Conservation (phyloP, 768 basidiomycete genomes). For the Tulasnella calospora region DNA sequence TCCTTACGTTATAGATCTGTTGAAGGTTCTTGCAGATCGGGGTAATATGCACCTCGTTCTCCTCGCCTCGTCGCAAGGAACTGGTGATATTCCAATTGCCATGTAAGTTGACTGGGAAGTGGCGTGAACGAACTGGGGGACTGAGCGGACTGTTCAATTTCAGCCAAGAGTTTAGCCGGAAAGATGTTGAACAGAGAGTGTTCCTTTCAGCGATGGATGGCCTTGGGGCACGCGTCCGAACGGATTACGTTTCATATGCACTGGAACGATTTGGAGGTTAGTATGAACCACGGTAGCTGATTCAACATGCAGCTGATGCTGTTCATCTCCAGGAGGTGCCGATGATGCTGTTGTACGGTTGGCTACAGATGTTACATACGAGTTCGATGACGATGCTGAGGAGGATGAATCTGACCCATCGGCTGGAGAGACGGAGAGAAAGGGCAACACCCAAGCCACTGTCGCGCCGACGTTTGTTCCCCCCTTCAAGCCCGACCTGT, state of each 20-base stretch:
- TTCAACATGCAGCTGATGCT: not conserved
- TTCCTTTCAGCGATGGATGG: not conserved
- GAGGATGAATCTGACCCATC: no score
- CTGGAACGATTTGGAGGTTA: not conserved
- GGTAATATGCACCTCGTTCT: not conserved
- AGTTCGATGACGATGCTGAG: not conserved
- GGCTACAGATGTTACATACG: not conserved
- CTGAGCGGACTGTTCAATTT: not conserved
- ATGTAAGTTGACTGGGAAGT: not conserved
- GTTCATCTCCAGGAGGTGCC: not conserved
- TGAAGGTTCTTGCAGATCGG: not conserved
- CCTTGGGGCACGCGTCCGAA: not conserved
- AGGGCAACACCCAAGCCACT: no score
- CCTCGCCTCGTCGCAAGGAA: not conserved
- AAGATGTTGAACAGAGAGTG: not conserved
- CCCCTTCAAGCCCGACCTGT: not conserved
- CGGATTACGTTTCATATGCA: not conserved
- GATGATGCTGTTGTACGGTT: not conserved
- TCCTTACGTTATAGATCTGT: not conserved
- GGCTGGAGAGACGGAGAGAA: not conserved
- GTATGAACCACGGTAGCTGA: not conserved
- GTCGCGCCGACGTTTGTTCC: not conserved
- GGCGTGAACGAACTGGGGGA: not conserved
- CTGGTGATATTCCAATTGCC: not conserved
- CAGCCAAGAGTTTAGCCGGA: not conserved